Conservation (phyloP, 495 filamentous ascomycete genomes). For the Trichoderma erinaceum region DNA sequence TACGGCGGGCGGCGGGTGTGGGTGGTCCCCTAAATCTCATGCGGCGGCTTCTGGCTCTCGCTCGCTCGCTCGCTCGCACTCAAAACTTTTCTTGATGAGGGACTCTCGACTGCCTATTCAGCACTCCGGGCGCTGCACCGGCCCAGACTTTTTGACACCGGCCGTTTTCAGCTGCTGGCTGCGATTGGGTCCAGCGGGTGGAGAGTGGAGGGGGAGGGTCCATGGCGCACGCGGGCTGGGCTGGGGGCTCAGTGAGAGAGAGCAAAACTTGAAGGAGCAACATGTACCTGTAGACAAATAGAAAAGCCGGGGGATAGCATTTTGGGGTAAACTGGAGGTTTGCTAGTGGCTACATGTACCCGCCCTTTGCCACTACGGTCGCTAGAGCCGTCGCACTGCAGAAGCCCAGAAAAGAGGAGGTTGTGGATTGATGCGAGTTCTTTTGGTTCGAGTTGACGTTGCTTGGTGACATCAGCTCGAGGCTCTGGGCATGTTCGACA, state of each 20-base stretch:
- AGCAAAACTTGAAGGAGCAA: background rate
- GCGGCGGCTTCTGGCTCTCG: background rate
- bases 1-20: background rate
- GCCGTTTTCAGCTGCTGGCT: background rate
- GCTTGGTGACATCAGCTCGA: conserved; percentile 3
- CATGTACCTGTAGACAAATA: background rate
- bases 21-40: background rate
- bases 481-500: background rate
- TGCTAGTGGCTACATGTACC: background rate
- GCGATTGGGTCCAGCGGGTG: background rate
- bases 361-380: background rate
- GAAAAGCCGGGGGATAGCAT: background rate
- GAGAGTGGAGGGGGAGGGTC: background rate
- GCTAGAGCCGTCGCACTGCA: conserved; percentile 11
- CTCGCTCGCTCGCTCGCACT: background rate
- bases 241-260: background rate
- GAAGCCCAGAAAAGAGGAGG: conserved; percentile 1
- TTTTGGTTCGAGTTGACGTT: background rate
- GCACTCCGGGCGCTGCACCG: background rate
- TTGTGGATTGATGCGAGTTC: background rate
- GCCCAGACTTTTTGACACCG: background rate
- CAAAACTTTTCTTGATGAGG: background rate
- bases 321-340: background rate
- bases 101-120: background rate
- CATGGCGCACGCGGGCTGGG: conserved; percentile 1